phyloP scores from a whole-genome alignment of 768 basidiomycete genomes.

The Lyophyllum decastes region DNA sequence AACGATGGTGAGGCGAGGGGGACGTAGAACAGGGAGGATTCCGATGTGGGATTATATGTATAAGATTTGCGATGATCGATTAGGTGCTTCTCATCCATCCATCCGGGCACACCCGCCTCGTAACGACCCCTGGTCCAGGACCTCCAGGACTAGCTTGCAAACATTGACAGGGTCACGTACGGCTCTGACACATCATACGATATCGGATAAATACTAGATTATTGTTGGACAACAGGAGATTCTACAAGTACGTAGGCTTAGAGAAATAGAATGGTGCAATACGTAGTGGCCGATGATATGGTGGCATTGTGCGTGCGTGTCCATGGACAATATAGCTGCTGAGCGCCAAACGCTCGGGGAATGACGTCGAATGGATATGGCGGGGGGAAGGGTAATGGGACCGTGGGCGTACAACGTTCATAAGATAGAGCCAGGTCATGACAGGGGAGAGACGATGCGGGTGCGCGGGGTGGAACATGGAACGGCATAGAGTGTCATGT shows the following conservation, averaged over 20 bases:
- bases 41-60: background rate
- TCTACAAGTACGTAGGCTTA: constrained; percentile 14
- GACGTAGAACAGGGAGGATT: background rate
- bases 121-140: background rate
- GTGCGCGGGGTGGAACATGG: constrained; percentile 3
- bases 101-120: constrained; percentile 8
- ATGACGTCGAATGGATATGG: constrained; percentile 4
- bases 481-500: background rate
- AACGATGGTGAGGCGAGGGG: background rate
- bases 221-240: constrained; percentile 13
- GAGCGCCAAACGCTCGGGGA: background rate
- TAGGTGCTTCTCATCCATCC: background rate
- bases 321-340: background rate
- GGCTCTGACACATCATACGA: too few relatives aligned
- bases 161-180: constrained; percentile 1
- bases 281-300: constrained; percentile 7
- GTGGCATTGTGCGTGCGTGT: constrained; percentile 1
- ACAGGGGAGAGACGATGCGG: constrained; percentile 3
- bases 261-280: constrained; percentile 3
- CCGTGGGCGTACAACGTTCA: background rate
- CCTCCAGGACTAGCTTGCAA: background rate
- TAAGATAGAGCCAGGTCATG: constrained; percentile 3
- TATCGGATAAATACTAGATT: constrained; percentile 11
- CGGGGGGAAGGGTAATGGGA: background rate
- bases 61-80: constrained; percentile 6